Base-by-base conservation (phyloP, 495 filamentous ascomycete species). In the Penicillium pulvis region DNA sequence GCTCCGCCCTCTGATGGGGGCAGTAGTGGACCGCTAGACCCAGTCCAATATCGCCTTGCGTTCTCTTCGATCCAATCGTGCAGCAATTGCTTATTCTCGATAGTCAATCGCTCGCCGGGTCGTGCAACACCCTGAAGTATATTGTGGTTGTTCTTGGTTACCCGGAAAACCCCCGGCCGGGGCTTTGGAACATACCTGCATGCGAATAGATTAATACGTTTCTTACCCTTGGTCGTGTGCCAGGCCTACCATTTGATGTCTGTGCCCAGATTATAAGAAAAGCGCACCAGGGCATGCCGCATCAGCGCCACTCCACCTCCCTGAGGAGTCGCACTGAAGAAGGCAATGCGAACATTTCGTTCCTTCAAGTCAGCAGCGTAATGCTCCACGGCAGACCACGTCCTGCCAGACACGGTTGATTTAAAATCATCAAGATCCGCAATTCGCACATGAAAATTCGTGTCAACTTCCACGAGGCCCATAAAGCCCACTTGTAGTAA, bases 111-210 rank as follows among this genome's bases (percentile, higher is more conserved):
- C 52, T 89, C 82, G 1, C 80, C 78, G 0, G 84, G 83, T 26
- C 79, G 73, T 31, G 85, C 83, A 24, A 93, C 90, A 19, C 91
- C 91, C 76, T 96, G 91, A 3, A 96, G 85, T 64, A 94, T 94
- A 68, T 96, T 96, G 81, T 96, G 91, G 62, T 92, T 90, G 48
- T 86, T 92, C 73, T 96, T 96, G 55, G 91, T 96, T 57, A 91
- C 87, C 35, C 90, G 83, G 72, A 95, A 96, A 16, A 93, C 88
- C 17, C 87, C 89, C 0, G 91, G 90, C 35, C 87, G 87, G 17
- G 91, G 91, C 66, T 91, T 92, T 6, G 91, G 92, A 3, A 95
- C 91, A 63, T 84, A 86, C 82, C 81, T 86, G 52, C 20, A 54
- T 26, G 20, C 9, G n/a, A 31, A 49, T 49, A 7, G 33, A 17